Conservation (phyloP, 2,329 filamentous ascomycete species). For the Metarhizium sp. region DNA sequence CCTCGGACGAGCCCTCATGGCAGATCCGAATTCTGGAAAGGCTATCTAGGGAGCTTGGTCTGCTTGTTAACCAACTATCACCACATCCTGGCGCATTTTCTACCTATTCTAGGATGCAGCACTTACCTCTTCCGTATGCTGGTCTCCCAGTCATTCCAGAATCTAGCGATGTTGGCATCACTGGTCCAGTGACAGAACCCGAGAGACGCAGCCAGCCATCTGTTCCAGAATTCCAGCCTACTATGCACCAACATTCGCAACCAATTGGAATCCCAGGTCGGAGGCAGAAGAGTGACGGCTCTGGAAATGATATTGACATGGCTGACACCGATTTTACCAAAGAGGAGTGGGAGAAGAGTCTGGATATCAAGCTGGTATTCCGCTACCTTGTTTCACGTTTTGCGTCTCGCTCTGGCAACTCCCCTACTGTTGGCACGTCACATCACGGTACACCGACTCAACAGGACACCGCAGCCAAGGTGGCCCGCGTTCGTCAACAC, state of each 20-base stretch:
- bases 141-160: slow-evolving; percentile 61
- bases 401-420: slow-evolving; percentile 36
- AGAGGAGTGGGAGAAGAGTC: slow-evolving; percentile 88
- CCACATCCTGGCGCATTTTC: slow-evolving; percentile 79
- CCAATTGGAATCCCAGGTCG: slow-evolving; percentile 27
- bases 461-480: slow-evolving; percentile 64
- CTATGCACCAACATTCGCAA: slow-evolving; percentile 27
- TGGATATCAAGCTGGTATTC: slow-evolving; percentile 89
- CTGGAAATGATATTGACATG: slow-evolving; percentile 15
- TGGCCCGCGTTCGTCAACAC: slow-evolving; percentile 76
- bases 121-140: slow-evolving; percentile 63
- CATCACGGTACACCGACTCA: slow-evolving; percentile 40
- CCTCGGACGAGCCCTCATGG: slow-evolving; percentile 45
- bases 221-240: slow-evolving; percentile 37
- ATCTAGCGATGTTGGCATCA: slow-evolving; percentile 23
- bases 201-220: slow-evolving; percentile 13
- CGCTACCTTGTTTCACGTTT: slow-evolving; percentile 75
- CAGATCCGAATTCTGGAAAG: slow-evolving; percentile 72
- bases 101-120: slow-evolving; percentile 60
- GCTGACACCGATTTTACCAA: slow-evolving; percentile 39
- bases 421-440: slow-evolving; percentile 32
- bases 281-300: slow-evolving; percentile 12
- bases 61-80: slow-evolving; percentile 73
- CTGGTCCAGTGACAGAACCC: slow-evolving; percentile 16
- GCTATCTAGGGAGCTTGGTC: slow-evolving; percentile 77